These are phyloP conservation scores for Neodidymelliopsis sp. DNA, from an alignment of 2,329 filamentous ascomycete species.

Conservation along the genomic window DNA sequence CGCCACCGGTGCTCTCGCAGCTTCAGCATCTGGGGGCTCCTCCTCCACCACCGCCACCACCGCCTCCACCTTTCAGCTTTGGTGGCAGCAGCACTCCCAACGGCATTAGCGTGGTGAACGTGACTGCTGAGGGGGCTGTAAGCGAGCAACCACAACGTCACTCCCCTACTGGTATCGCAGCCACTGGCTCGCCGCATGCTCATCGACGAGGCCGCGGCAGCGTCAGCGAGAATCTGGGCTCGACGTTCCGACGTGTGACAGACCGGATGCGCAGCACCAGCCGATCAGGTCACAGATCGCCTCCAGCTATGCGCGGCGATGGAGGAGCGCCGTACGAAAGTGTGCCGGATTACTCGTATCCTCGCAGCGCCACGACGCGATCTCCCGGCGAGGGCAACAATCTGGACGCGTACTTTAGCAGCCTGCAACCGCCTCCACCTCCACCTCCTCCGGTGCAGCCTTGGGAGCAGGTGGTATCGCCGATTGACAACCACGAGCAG, in stretches of 20 bases:
- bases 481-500: conserved; percentile 34
- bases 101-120: conserved; percentile 53
- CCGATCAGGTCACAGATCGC: conserved; percentile 60
- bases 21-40: conserved; percentile 66
- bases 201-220: conserved; percentile 64
- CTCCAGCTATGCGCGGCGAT: conserved; percentile 44
- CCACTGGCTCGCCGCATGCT: conserved; percentile 49
- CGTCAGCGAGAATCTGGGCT: conserved; percentile 65
- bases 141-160: conserved; percentile 35
- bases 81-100: conserved; percentile 26
- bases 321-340: conserved; percentile 55
- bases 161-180: conserved; percentile 34
- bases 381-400: conserved; percentile 40
- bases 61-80: conserved; percentile 30
- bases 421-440: conserved; percentile 47
- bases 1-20: conserved; percentile 64
- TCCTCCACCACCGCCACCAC: conserved; percentile 58
- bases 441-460: conserved; percentile 44
- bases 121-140: conserved; percentile 54
- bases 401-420: conserved; percentile 38
- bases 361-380: conserved; percentile 32
- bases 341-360: conserved; percentile 45
- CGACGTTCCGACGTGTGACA: conserved; percentile 56
- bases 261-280: conserved; percentile 67
- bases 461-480: conserved; percentile 53